Conservation (phyloP, 257 asterid genomes). For the Fraxinus quadrangulata region DNA sequence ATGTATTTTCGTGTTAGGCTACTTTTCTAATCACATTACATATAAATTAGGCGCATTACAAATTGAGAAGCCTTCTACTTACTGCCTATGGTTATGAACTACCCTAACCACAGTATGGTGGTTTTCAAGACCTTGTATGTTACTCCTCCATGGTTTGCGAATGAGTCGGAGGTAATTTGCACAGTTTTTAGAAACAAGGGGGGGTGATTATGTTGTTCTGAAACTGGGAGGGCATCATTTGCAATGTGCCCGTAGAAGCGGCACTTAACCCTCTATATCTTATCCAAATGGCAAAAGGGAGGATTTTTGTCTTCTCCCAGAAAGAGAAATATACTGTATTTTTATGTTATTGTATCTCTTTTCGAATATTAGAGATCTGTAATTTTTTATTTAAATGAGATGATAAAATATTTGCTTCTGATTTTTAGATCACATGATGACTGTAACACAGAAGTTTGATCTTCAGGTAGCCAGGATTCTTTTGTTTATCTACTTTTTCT, state of each 20-base stretch:
- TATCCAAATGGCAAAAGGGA: neutral
- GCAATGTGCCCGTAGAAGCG: neutral
- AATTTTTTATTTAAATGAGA: neutral
- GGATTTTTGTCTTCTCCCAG: neutral
- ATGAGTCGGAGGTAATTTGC: too few relatives aligned
- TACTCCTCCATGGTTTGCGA: too few relatives aligned
- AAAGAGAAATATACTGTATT: neutral
- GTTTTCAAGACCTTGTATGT: too few relatives aligned
- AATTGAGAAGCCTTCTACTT: too few relatives aligned
- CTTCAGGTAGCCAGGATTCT: conserved; percentile 83
- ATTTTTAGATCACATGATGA: conserved; percentile 10
- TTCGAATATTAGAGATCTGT: neutral
- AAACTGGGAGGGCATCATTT: too few relatives aligned
- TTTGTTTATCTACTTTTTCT: conserved; percentile 66
- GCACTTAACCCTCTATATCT: neutral
- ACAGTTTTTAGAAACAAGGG: too few relatives aligned
- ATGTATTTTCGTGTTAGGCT: too few relatives aligned
- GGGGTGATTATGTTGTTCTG: too few relatives aligned
- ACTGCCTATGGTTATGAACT: too few relatives aligned
- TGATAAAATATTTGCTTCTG: conserved; percentile 1
- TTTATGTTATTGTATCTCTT: neutral
- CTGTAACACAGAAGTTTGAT: conserved; percentile 25
- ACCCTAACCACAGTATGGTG: too few relatives aligned
- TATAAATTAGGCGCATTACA: too few relatives aligned
- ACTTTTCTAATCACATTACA: too few relatives aligned